Conservation (phyloP, 2,329 filamentous ascomycete species). For the Tricladium varicosporioides region DNA sequence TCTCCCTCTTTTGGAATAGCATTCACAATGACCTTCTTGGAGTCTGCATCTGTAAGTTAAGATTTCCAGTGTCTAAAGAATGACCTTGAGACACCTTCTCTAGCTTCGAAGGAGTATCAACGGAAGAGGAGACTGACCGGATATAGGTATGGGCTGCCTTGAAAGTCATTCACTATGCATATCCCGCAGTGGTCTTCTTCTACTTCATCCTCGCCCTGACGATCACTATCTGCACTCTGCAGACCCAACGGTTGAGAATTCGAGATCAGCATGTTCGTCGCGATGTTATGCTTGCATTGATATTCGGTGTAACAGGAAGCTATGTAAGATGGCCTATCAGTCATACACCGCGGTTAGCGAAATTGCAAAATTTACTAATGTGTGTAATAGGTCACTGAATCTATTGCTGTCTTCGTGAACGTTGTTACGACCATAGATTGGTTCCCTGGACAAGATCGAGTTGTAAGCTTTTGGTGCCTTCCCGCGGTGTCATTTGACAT, state of each 20-base stretch:
- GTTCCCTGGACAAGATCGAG: conserved; percentile 30
- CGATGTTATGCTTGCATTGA: conserved; percentile 42
- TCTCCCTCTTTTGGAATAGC: neutral
- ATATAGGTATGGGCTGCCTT: conserved; percentile 22
- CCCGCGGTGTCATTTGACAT: too few relatives aligned
- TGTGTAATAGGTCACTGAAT: conserved; percentile 38
- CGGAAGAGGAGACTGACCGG: conserved; percentile 6
- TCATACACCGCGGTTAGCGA: conserved; percentile 4
- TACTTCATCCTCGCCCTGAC: conserved; percentile 55
- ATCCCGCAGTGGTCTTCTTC: conserved; percentile 53
- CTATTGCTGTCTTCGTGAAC: conserved; percentile 26
- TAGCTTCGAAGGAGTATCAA: neutral
- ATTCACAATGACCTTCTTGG: neutral
- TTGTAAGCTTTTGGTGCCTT: conserved; percentile 25
- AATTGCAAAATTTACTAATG: neutral
- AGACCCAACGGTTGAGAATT: conserved; percentile 41
- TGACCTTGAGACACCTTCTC: neutral
- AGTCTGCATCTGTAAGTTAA: neutral
- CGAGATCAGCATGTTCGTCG: conserved; percentile 41
- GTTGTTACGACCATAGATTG: conserved; percentile 22
- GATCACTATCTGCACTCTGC: conserved; percentile 52
- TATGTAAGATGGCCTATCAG: conserved; percentile 43
- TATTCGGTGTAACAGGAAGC: conserved; percentile 35
- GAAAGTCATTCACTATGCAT: conserved; percentile 52
- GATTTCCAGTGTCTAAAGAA: neutral